A percentile compares a stretch with the other conserved stretches of the same genome.
phyloP scores from a whole-genome alignment of 306 rosid species.

The Rosa multiflora region DNA sequence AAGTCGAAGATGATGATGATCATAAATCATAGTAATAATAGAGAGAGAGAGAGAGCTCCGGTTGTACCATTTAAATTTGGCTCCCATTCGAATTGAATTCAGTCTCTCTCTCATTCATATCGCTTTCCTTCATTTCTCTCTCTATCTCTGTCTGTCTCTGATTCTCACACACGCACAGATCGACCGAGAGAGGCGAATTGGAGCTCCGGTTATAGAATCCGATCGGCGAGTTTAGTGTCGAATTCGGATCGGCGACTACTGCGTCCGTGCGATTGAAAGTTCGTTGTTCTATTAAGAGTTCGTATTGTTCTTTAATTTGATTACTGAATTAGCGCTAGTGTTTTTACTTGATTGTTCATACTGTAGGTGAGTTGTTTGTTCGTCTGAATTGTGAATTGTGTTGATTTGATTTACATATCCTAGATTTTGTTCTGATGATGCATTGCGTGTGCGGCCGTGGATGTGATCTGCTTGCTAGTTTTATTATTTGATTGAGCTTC shows the following conservation, averaged over 20 bases:
- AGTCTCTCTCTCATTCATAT: background rate
- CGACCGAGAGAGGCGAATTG: background rate
- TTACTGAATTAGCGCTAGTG: background rate
- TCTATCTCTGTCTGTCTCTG: background rate
- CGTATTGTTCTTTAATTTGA: conserved; percentile 28
- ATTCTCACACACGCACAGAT: background rate
- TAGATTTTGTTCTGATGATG: background rate
- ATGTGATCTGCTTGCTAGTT: background rate
- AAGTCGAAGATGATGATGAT: background rate
- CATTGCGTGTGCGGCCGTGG: background rate
- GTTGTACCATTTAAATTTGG: conserved; percentile 31
- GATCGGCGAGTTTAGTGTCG: background rate
- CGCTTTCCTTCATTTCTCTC: background rate
- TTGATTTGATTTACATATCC: background rate
- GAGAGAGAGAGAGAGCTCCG: too few species aligned
- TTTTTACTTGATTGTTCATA: background rate
- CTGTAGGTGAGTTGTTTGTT: background rate
- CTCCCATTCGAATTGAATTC: background rate
- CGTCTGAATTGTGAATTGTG: background rate
- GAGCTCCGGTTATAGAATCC: conserved; percentile 26
- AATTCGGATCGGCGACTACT: conserved; percentile 13
- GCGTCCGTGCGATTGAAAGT: conserved; percentile 33
- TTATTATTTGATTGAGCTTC: background rate
- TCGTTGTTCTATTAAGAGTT: background rate
- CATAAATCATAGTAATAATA: too few species aligned